Evolutionary conservation across 2,329 filamentous ascomycete species (phyloP).

Genomic region (Exophiala phaeomuriformis): DNA sequence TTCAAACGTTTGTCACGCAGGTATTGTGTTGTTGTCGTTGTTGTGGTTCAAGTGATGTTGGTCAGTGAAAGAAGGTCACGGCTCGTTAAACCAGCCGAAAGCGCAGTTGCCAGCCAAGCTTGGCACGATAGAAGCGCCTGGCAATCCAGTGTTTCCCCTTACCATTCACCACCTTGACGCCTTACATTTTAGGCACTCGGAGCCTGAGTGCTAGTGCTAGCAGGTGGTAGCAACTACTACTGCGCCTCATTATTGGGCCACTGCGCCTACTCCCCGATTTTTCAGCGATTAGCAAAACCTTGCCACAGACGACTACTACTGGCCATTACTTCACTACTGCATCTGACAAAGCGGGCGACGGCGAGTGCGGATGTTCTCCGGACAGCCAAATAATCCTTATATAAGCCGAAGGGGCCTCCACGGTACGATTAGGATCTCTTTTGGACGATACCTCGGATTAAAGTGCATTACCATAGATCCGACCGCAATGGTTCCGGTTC

Average conservation of each 20-base stretch:
- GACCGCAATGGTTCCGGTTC: too few relatives aligned
- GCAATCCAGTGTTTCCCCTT: not conserved
- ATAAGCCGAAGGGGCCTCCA: too few relatives aligned
- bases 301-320: not conserved
- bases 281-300: not conserved
- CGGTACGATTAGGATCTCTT: too few relatives aligned
- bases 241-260: not conserved
- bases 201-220: not conserved
- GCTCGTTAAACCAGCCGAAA: conserved; percentile 1
- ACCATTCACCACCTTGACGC: not conserved
- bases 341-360: not conserved
- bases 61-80: conserved; percentile 7
- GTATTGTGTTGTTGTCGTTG: not conserved
- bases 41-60: conserved; percentile 2
- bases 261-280: not conserved
- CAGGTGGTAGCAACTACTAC: not conserved
- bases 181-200: not conserved
- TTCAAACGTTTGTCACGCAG: conserved; percentile 11
- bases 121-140: not conserved
- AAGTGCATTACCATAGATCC: too few relatives aligned
- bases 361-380: too few relatives aligned
- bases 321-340: not conserved
- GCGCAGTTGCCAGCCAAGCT: not conserved
- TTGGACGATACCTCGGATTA: too few relatives aligned
- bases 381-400: too few relatives aligned